Conservation (phyloP, 371 early-diverging fungal genomes). For the Circinella minor region DNA sequence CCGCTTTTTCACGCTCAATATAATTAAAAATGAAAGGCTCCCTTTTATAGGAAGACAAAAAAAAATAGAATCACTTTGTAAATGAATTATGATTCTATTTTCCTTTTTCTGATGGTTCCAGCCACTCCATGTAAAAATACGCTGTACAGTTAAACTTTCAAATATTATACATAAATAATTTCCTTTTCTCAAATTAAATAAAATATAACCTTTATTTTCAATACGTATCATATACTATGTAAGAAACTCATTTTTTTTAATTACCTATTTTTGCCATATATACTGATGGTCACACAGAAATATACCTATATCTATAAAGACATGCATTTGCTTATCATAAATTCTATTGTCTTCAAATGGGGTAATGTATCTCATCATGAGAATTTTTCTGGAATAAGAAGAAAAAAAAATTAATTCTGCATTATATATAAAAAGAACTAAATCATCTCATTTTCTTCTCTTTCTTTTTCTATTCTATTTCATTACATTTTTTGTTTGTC, state of each 20-base stretch:
- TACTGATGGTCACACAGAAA: constrained; percentile 4
- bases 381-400: too few relatives aligned
- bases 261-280: not conserved
- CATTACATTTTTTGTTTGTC: not conserved
- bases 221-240: too few relatives aligned
- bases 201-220: not conserved
- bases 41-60: constrained; percentile 1
- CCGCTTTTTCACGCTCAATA: constrained; percentile 14
- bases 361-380: not conserved
- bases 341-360: not conserved
- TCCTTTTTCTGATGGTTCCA: constrained; percentile 14
- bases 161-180: not conserved
- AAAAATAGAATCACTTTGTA: not conserved
- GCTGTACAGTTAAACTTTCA: constrained; percentile 16
- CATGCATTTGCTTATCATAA: not conserved
- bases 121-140: constrained; percentile 28
- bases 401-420: not conserved
- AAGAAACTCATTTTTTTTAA: too few relatives aligned
- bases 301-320: constrained; percentile 6
- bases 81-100: not conserved
- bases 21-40: not conserved
- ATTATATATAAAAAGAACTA: constrained; percentile 1
- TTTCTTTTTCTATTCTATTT: not conserved
- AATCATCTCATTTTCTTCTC: not conserved
- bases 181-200: not conserved